phyloP scores from a whole-genome alignment of 1,284 basidiomycete species.

The Meira nashicola region DNA sequence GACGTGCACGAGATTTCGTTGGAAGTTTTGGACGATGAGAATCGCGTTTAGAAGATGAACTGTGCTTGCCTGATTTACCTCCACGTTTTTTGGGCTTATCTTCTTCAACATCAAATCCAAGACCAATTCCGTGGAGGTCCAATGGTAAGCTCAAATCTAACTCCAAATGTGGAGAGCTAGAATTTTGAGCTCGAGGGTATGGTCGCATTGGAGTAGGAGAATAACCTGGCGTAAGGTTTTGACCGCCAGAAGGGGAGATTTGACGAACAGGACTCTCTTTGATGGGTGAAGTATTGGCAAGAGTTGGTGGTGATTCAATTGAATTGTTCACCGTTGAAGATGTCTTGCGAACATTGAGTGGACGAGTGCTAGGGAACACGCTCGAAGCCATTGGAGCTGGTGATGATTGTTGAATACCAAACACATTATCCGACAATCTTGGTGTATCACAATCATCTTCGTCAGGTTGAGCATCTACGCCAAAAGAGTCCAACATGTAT shows the following conservation, averaged over 20 bases:
- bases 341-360: slow-evolving; percentile 1
- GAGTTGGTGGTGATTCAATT: background rate
- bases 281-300: no score
- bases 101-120: background rate
- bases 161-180: slow-evolving; percentile 13
- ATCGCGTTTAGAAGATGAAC: no score
- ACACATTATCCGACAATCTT: background rate
- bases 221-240: background rate
- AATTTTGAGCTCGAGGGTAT: background rate
- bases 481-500: background rate
- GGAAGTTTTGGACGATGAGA: no score
- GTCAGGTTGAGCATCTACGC: background rate
- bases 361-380: background rate
- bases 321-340: background rate
- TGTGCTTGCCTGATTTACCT: background rate
- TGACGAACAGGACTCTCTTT: background rate
- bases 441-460: slow-evolving; percentile 13
- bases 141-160: slow-evolving; percentile 12
- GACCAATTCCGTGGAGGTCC: slow-evolving; percentile 5
- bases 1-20: no score
- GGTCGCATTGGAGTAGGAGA: background rate
- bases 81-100: background rate
- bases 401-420: background rate
- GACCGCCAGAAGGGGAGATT: background rate
- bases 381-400: background rate